Base-by-base conservation (phyloP, 75 land plant species). In the Gnetum montanum region DNA sequence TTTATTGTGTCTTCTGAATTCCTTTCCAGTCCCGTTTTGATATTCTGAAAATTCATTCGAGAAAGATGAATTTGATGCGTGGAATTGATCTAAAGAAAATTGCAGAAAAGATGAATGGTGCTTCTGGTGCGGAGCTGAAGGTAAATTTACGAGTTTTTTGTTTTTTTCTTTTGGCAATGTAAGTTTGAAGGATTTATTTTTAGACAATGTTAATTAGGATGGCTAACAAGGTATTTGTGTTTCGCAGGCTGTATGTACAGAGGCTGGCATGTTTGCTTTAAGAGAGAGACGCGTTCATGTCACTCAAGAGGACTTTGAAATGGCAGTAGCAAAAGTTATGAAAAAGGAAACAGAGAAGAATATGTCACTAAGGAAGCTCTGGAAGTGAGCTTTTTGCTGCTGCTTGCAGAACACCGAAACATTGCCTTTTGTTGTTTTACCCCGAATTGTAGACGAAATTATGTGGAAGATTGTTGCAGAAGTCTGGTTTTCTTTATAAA, bases 321-420 rank as follows among this genome's bases (percentile, higher is more conserved):
- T 92, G 97, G 94, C 97, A 15, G 97, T 92, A 16, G 97, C 97
- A 4, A 92, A 92, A 69, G 97, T 92, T 22, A 92, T 92, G 97
- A 92, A 92, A 75, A 92, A 92, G 72, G 97, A 92, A 19, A 92
- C 94, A 7, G 97, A 92, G 67, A 92, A 92, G 63, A 92, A 88
- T 71, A 92, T 92, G 97, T 92, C 97, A 0, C 34, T 92, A 62
- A 75, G 83, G 33, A 92, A 92, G 70, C 66, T 92, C 16, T 92
- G 97, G 97, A 92, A 92, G 78, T 92, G 62, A 38, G 54, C n/a
- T n/a, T n/a, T 59, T 29, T 40, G 13, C n/a, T 54, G 8, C 57
- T 22, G 29, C 35, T 8, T n/a, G n/a, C n/a, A n/a, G n/a, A n/a
- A n/a, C n/a, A n/a, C n/a, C n/a, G n/a, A n/a, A n/a, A n/a, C n/a